Conservation (phyloP, 2,329 filamentous ascomycete species). For the Scolecobasidium constrictum region DNA sequence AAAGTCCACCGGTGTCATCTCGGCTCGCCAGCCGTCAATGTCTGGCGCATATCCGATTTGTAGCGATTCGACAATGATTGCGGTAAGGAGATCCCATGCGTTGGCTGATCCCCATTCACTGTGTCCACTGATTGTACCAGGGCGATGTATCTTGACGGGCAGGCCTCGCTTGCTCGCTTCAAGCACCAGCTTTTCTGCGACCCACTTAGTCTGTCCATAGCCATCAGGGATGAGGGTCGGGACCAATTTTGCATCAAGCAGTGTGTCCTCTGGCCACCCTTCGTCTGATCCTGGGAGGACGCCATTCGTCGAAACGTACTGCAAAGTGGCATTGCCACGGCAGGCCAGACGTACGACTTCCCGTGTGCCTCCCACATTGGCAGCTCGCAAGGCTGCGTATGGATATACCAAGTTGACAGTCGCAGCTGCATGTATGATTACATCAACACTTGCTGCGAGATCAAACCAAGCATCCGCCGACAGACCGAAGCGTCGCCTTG, state of each 20-base stretch:
- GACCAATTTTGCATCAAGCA: slow-evolving; percentile 57
- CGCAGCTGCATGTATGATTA: slow-evolving; percentile 67
- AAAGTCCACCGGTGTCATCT: slow-evolving; percentile 80
- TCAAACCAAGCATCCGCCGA: slow-evolving; percentile 53
- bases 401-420: slow-evolving; percentile 75
- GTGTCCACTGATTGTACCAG: slow-evolving; percentile 70
- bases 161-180: slow-evolving; percentile 59
- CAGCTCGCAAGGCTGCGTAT: slow-evolving; percentile 61
- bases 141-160: slow-evolving; percentile 60
- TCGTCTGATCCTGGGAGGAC: slow-evolving; percentile 60
- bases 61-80: slow-evolving; percentile 66
- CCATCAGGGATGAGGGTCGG: slow-evolving; percentile 59
- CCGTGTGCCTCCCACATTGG: slow-evolving; percentile 69
- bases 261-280: slow-evolving; percentile 61
- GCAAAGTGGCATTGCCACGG: slow-evolving; percentile 57
- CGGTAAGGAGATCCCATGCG: slow-evolving; percentile 66
- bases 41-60: slow-evolving; percentile 60
- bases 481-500: slow-evolving; percentile 57
- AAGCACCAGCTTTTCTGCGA: slow-evolving; percentile 62
- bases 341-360: slow-evolving; percentile 64
- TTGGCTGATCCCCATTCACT: slow-evolving; percentile 66
- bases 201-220: slow-evolving; percentile 75
- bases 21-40: slow-evolving; percentile 63
- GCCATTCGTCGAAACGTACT: slow-evolving; percentile 72
- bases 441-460: slow-evolving; percentile 54